Conservation (phyloP, 176 grass and related monocot species). For the Aegilops speltoides region DNA sequence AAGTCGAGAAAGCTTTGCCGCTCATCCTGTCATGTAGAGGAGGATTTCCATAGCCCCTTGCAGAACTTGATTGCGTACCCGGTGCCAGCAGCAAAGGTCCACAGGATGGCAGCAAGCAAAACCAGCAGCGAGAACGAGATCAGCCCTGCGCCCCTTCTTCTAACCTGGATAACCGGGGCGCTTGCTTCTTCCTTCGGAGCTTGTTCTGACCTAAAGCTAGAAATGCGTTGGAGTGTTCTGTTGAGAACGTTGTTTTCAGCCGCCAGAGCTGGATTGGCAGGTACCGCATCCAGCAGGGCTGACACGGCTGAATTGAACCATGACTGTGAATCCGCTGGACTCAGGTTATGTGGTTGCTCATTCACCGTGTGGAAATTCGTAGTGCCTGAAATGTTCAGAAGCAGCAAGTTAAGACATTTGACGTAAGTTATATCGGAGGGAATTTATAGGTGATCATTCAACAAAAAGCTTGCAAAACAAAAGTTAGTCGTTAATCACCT, state of each 20-base stretch:
- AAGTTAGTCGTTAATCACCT: slow-evolving; percentile 50
- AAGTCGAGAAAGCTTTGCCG: background rate
- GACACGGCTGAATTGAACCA: slow-evolving; percentile 66
- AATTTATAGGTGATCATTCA: background rate
- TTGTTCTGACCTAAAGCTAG: slow-evolving; percentile 76
- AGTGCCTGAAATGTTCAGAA: slow-evolving; percentile 46
- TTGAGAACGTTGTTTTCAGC: slow-evolving; percentile 69
- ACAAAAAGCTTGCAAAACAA: background rate
- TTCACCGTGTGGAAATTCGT: slow-evolving; percentile 33
- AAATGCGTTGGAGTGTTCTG: slow-evolving; percentile 69
- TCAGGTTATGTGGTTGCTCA: slow-evolving; percentile 26
- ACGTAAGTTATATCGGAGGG: background rate
- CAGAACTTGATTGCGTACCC: slow-evolving; percentile 52
- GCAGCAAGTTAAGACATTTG: slow-evolving; percentile 18
- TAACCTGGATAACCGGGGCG: slow-evolving; percentile 27
- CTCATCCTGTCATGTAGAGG: slow-evolving; percentile 10
- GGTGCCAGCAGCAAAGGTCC: slow-evolving; percentile 56
- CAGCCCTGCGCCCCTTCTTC: slow-evolving; percentile 46
- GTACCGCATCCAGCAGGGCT: slow-evolving; percentile 69
- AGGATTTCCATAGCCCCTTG: slow-evolving; percentile 52
- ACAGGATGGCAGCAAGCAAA: slow-evolving; percentile 59
- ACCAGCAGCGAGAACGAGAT: slow-evolving; percentile 64
- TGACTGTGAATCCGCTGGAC: slow-evolving; percentile 39
- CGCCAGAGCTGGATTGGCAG: slow-evolving; percentile 77
- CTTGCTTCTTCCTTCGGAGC: slow-evolving; percentile 27